A percentile compares a stretch with the other conserved stretches of the same genome.
These are phyloP conservation scores for Mollisia scopiformis DNA, from an alignment of 2,329 filamentous ascomycete species.

Conservation along the genomic window DNA sequence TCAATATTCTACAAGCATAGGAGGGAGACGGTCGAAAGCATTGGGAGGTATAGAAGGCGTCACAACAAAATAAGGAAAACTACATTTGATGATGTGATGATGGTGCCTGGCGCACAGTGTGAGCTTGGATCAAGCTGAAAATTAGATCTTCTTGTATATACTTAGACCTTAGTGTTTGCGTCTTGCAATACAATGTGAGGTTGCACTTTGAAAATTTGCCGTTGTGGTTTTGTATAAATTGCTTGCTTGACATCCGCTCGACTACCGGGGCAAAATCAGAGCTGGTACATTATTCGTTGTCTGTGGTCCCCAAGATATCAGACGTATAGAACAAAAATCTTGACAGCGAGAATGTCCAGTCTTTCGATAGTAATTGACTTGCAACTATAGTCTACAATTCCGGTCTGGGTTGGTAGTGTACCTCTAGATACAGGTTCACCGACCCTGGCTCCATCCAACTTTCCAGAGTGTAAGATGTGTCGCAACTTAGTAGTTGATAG, in stretches of 20 bases:
- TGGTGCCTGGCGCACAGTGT: conserved; percentile 22
- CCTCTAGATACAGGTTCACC: no score
- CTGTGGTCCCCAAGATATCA: no score
- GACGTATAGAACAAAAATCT: no score
- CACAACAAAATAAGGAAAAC: conserved; percentile 4
- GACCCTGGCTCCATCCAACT: no score
- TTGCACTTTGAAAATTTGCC: not conserved
- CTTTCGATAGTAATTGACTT: not conserved
- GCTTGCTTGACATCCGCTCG: not conserved
- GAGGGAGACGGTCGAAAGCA: conserved; percentile 5
- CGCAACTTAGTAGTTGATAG: no score
- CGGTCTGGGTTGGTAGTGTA: no score
- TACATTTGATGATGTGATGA: conserved; percentile 17
- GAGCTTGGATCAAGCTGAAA: conserved; percentile 3
- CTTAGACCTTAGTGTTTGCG: conserved; percentile 30
- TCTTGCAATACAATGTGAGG: conserved; percentile 13
- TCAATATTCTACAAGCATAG: conserved; percentile 7
- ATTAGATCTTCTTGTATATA: conserved; percentile 29
- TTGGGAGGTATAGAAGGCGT: conserved; percentile 6
- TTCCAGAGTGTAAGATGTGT: no score
- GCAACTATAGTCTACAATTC: no score
- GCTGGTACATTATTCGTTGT: no score
- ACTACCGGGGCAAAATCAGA: no score
- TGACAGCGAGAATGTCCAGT: no score
- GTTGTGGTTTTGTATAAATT: not conserved